These are phyloP conservation scores for Penicillium arizonense DNA, from an alignment of 495 filamentous ascomycete species.

Conservation along the genomic window DNA sequence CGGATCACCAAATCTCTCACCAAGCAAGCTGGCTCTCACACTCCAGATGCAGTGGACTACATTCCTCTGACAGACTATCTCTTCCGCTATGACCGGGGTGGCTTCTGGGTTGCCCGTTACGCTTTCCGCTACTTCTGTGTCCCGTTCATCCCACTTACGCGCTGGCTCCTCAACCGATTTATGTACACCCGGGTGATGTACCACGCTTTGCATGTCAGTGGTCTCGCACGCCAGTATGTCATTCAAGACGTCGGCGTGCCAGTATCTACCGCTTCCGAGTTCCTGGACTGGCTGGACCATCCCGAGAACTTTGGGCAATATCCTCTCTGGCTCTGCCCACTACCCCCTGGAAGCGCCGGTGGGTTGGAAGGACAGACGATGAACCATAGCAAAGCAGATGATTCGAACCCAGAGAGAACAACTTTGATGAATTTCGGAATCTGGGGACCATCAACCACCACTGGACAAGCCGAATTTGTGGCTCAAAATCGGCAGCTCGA, in stretches of 20 bases:
- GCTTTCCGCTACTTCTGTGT: constrained; percentile 55
- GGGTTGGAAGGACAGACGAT: constrained; percentile 8
- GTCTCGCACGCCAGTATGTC: constrained; percentile 42
- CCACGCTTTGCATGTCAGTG: constrained; percentile 52
- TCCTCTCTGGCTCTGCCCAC: constrained; percentile 61
- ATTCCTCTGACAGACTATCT: constrained; percentile 59
- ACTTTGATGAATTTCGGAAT: constrained; percentile 55
- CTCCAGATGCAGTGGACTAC: constrained; percentile 28
- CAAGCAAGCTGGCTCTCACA: background rate
- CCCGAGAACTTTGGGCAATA: constrained; percentile 46
- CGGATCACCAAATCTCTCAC: constrained; percentile 9
- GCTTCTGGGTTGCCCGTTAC: constrained; percentile 54
- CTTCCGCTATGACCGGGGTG: constrained; percentile 64
- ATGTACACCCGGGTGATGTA: constrained; percentile 58
- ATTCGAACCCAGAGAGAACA: background rate
- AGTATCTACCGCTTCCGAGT: constrained; percentile 39
- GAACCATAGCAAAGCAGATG: constrained; percentile 24
- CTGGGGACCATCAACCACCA: constrained; percentile 42
- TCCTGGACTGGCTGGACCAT: constrained; percentile 46
- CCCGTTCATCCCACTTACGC: constrained; percentile 54
- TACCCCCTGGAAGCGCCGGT: constrained; percentile 7
- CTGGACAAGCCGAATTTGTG: constrained; percentile 37
- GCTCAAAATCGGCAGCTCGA: constrained; percentile 64
- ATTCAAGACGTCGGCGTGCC: constrained; percentile 60
- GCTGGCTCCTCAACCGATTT: constrained; percentile 52